Evolutionary conservation across 2,329 filamentous ascomycete species (phyloP), one percentile per base, ranked within the genome.

Genomic region (Triangularia setosa): DNA sequence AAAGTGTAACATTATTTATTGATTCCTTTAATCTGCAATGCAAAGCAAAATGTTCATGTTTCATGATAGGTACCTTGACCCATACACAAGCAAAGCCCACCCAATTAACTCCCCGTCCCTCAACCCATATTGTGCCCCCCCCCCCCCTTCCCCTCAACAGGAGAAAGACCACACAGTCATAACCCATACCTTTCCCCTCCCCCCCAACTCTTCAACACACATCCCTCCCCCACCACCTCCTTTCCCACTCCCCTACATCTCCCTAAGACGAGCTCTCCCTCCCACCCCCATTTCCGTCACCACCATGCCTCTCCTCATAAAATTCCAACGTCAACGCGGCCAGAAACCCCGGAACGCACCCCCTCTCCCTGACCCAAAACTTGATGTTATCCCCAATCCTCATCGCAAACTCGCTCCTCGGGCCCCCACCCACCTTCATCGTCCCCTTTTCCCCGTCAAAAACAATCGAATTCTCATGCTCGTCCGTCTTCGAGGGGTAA

Each of bases 361-460:
- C 93, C 79, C 93, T 88, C 72, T 95, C 93, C 73, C 96, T 87
- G 0, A 98, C 94, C 94, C 95, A 99, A 76, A 97, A 98, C 69
- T 92, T 90, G 73, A 97, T 94, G 75, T 93, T 86, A 72, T 92
- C 90, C 69, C 85, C 85, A 68, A 99, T 97, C 76, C 93, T 89
- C 62, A 86, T 80, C 1, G 93, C 95, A 77, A 99, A 99, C 12
- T 87, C 83, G 73, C 92, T 96, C 73, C 91, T 86, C 1, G 93
- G 91, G 0, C 95, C 95, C 1, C 95, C 95, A 33, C 90, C 91
- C 64, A 99, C 91, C 83, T 99, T 99, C 95, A 99, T 99, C 0
- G 93, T 97, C 7, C 94, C 95, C 64, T 90, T 88, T 79, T 97
- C 93, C 60, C 93, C 93, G 76, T 97, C 93, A 75, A 97, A 97